Evolutionary conservation across 2,329 filamentous ascomycete species (phyloP), one percentile per base, ranked within the genome.

Genomic region (Penicillium oxalicum): DNA sequence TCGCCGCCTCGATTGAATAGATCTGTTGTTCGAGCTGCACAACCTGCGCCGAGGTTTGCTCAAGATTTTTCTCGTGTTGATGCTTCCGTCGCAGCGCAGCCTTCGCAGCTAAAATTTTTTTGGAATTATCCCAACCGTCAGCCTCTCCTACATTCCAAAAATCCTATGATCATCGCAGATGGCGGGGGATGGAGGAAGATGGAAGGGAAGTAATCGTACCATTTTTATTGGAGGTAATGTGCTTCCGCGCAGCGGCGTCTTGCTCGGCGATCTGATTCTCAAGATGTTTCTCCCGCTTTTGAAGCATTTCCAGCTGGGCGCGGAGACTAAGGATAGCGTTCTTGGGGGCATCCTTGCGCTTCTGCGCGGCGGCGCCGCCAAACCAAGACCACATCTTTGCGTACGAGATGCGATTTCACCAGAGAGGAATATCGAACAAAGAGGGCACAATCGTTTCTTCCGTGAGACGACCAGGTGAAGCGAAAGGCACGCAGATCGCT

Each of bases 1-100:
- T 98, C 53, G 93, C 93, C 41, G 91, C 89, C 73, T 98, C 93
- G 75, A 98, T 97, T 51, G 88, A 86, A 70, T 93, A 93, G 66
- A 97, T 94, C 70, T 98, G 90, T 66, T 91, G 87, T 70, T 98
- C 93, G 39, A 98, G 78, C 24, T 93, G 95, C 61, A 84, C 82
- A 65, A 97, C 94, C 73, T 97, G 91, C 29, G 86, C 82, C 51
- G 82, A 80, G 1, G 91, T 97, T 73, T 96, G 91, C 59, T 95
- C 89, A 50, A 96, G 81, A 48, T 88, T 88, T 70, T 91, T 86
- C 71, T 97, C 90, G 64, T 93, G 88, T 60, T 83, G 79, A 81
- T 98, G 97, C 82, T 97, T 97, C 71, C 91, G 84, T 75, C 88
- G 83, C 56, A 98, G 75, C 36, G 93, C 93, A 60, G 85, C 82